Base-by-base conservation (phyloP, 345 rosid genomes). In the Boechera retrofracta region DNA sequence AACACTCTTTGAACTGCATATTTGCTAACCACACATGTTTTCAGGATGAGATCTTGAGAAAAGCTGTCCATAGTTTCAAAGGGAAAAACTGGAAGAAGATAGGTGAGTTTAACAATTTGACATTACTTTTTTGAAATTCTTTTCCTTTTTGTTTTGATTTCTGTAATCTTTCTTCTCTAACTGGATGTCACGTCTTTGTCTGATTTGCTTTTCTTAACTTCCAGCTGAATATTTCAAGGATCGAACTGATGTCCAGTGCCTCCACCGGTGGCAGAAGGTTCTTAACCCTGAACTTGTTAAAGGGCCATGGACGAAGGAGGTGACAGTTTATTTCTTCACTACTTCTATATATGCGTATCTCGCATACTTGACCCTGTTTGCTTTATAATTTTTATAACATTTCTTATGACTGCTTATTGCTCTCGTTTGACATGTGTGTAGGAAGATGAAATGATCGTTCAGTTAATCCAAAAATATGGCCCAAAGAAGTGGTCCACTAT, bases 221-320 rank as follows among this genome's bases (percentile, higher is more conserved):
- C 79, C 84, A 96, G 99, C 99, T 26, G 99, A 92, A 81, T 93
- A 93, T 83, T 96, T 96, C 89, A 96, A 96, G 84, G 98, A 96
- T 57, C 89, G 98, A 74, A 93, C 99, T 49, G 99, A 96, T 87
- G 99, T 96, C 63, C 99, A 96, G 72, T 96, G 99, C 86, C 88
- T 96, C 41, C 99, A 96, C 85, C 87, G 99, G 82, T 96, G 99
- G 99, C 99, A 96, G 86, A 96, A 96, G 86, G 99, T 96, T 81
- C 86, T 96, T 80, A 89, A 96, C 81, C 99, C 99, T 39, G 99
- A 96, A 75, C 95, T 96, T 69, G 92, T 96, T 47, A 96, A 96
- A 90, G 99, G 98, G 16, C 99, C 99, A 10, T 96, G 99, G 99
- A 93, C 99, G 8, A 96, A 93, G 81, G 98, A 95, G 96, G 99